Evolutionary conservation across 345 rosid genomes (phyloP).

Genomic region (Pseudoturritis turrita): DNA sequence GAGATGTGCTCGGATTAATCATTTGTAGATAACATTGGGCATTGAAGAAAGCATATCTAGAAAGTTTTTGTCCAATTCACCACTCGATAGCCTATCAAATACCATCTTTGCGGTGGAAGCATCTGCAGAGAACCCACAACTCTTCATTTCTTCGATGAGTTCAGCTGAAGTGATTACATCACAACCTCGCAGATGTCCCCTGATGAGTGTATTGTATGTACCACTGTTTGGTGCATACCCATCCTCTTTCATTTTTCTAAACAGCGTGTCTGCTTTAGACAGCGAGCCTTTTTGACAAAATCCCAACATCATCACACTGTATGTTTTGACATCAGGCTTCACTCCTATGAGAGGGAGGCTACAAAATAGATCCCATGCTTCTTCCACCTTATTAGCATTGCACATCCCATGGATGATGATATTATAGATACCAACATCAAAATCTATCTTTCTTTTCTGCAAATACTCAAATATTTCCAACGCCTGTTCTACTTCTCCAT

Average conservation of each 20-base stretch:
- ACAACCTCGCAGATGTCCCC: background rate
- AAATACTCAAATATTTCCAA: slow-evolving; percentile 4
- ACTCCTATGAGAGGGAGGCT: slow-evolving; percentile 3
- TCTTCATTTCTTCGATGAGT: slow-evolving; percentile 1
- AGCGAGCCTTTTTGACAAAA: slow-evolving; percentile 11
- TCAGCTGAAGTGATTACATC: background rate
- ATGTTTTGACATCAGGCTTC: slow-evolving; percentile 10
- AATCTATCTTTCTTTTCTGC: background rate
- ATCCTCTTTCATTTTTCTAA: slow-evolving; percentile 11
- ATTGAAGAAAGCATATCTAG: background rate
- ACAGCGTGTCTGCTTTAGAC: slow-evolving; percentile 7
- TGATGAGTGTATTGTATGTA: slow-evolving; percentile 12
- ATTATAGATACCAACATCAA: background rate
- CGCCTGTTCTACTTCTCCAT: slow-evolving; percentile 20
- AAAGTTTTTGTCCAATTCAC: background rate
- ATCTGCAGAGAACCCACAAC: background rate
- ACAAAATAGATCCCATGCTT: slow-evolving; percentile 14
- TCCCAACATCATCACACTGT: slow-evolving; percentile 13
- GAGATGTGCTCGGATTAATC: too few relatives aligned
- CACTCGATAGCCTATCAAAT: too few relatives aligned
- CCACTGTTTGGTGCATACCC: background rate
- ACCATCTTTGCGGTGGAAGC: background rate
- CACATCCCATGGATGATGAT: slow-evolving; percentile 35
- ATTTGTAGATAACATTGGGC: too few relatives aligned
- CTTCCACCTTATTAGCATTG: slow-evolving; percentile 10